A percentile compares a stretch with the other conserved stretches of the same genome.
Evolutionary conservation across 1,284 basidiomycete genomes (phyloP).

Genomic region (Singerocomus inundabilis): DNA sequence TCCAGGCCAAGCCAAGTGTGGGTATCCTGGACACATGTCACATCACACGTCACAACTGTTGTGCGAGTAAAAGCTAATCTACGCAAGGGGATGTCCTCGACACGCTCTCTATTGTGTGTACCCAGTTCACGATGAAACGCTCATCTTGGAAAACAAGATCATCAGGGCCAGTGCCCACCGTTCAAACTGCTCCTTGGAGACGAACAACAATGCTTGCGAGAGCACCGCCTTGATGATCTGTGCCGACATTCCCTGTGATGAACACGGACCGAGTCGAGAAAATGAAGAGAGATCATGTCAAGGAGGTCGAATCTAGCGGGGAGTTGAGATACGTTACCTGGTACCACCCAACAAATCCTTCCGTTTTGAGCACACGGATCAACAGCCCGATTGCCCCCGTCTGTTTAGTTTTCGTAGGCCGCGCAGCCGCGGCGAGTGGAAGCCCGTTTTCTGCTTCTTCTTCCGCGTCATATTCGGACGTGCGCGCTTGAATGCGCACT

Average conservation of each 20-base stretch:
- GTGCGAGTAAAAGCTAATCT: no score
- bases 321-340: slow-evolving; percentile 56
- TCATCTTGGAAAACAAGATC: slow-evolving; percentile 40
- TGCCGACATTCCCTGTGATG: slow-evolving; percentile 85
- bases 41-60: no score
- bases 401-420: slow-evolving; percentile 48
- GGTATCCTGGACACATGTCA: no score
- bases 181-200: slow-evolving; percentile 84
- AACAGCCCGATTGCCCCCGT: slow-evolving; percentile 80
- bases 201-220: slow-evolving; percentile 77
- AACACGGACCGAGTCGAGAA: no score
- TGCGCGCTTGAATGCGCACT: slow-evolving; percentile 90
- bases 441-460: slow-evolving; percentile 38
- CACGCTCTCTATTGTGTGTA: no score
- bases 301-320: not conserved
- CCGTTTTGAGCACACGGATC: slow-evolving; percentile 65
- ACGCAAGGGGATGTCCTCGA: no score
- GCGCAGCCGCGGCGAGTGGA: slow-evolving; percentile 23
- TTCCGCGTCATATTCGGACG: slow-evolving; percentile 49
- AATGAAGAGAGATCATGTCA: no score
- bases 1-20: no score
- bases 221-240: slow-evolving; percentile 89
- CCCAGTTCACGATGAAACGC: slow-evolving; percentile 7
- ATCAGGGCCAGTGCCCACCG: slow-evolving; percentile 71
- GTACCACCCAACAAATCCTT: slow-evolving; percentile 92